Evolutionary conservation across 129 eudicot genomes (phyloP), one percentile per base, ranked within the genome.

Genomic region (Glebionis coronaria): DNA sequence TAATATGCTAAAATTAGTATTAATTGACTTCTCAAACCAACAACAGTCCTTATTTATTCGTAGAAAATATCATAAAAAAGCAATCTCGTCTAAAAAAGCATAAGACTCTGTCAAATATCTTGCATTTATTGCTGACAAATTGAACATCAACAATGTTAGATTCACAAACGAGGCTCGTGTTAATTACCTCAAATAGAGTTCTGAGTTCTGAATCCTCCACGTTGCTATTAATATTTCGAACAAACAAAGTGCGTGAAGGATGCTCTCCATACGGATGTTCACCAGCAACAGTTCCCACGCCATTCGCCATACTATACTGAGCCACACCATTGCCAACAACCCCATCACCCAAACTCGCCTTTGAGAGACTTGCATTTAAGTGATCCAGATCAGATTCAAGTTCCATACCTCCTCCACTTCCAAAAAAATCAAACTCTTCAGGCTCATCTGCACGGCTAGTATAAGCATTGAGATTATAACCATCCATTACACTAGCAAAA

Each of bases 261-360:
- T 94, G 95, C 73, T 90, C 99, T 19, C 99, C 99, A 73, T 72
- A 77, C 1, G 98, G 98, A 65, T 88, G 98, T 60, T 92, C 98
- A 29, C 96, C 96, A 56, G 85, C 90, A 78, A 86, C 87, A 18
- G 92, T 72, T 40, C 93, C 95, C 12, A 46, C 83, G 12, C 83
- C 83, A 72, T 82, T 87, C n/a, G 87, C 31, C 31, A 82, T 64
- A 61, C 57, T 78, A 19, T 40, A 76, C 42, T 77, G 88, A 31
- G 82, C 68, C 60, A 81, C 64, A 44, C 93, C 84, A 21, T 79
- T 85, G 20, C 87, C 84, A 44, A 47, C 51, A 56, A 76, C 76
- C 59, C 92, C 91, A 73, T 91, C 96, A 64, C 78, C 70, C 53
- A 81, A 72, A 78, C 82, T 75, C 25, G 78, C 70, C 68, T 65